Percentiles rank a stretch among this genome's conserved stretches.
Conservation (phyloP, 805 yeast genomes). For the Pichia deserticola region DNA sequence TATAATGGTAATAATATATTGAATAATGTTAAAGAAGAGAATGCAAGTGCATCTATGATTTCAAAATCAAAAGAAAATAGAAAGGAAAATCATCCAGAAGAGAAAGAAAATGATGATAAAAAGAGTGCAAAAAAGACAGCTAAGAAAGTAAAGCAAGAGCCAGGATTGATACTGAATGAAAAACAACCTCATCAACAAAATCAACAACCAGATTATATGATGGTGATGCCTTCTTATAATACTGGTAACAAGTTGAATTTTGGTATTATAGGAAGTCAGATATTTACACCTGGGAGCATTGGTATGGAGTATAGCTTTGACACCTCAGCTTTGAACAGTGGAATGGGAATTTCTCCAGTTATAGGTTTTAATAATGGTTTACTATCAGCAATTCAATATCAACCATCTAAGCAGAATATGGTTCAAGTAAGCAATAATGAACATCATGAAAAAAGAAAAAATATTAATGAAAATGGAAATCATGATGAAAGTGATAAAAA, state of each 20-base stretch:
- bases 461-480: background rate
- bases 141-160: background rate
- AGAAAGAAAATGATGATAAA: background rate
- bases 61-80: background rate
- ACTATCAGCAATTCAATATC: slow-evolving; percentile 8
- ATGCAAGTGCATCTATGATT: background rate
- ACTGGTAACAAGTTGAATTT: slow-evolving; percentile 1
- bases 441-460: background rate
- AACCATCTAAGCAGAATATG: background rate
- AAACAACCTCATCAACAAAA: background rate
- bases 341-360: slow-evolving; percentile 10
- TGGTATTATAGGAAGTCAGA: slow-evolving; percentile 6
- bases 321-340: background rate
- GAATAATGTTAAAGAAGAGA: no score
- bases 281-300: slow-evolving; percentile 8
- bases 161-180: no score
- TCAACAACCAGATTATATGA: slow-evolving; percentile 5
- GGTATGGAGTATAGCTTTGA: slow-evolving; percentile 5
- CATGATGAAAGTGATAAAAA: background rate
- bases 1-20: no score
- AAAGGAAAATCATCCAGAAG: background rate
- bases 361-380: slow-evolving; percentile 14
- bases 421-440: background rate
- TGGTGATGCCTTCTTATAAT: slow-evolving; percentile 3
- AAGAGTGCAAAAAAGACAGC: background rate